Evolutionary conservation across 176 grass and related monocot species (phyloP).

Genomic region (Typha latifolia): DNA sequence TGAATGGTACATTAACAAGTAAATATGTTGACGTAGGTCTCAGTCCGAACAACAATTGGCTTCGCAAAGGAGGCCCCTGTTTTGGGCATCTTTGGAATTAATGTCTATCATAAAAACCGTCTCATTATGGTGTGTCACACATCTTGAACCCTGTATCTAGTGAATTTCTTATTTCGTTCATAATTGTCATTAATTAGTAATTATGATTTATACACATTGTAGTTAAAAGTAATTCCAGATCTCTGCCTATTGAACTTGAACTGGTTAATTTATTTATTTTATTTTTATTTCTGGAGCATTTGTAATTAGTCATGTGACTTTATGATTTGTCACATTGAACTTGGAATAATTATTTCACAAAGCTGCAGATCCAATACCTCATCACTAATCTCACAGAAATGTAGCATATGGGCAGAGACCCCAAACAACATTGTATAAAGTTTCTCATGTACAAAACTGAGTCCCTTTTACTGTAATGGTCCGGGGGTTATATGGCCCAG

Average conservation of each 20-base stretch:
- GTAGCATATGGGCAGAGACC: too few relatives aligned
- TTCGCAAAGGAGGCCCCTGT: slow-evolving; percentile 97
- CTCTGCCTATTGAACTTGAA: too few relatives aligned
- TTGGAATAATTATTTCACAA: background rate
- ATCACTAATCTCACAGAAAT: too few relatives aligned
- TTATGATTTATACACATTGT: background rate
- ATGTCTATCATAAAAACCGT: slow-evolving; percentile 96
- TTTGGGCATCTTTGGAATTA: slow-evolving; percentile 95
- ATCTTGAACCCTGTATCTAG: background rate
- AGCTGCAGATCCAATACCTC: too few relatives aligned
- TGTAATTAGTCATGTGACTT: too few relatives aligned
- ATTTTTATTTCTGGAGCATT: too few relatives aligned
- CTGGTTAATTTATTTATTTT: too few relatives aligned
- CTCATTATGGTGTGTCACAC: slow-evolving; percentile 68
- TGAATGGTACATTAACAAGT: slow-evolving; percentile 13
- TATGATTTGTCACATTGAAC: background rate
- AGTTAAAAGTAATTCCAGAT: too few relatives aligned
- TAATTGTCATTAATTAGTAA: background rate
- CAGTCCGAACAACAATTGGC: slow-evolving; percentile 62
- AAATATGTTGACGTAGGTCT: slow-evolving; percentile 25
- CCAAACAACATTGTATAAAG: too few relatives aligned
- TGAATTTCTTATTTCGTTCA: background rate
- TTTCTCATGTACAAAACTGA: too few relatives aligned
- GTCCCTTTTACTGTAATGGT: too few relatives aligned
- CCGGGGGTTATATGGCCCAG: too few relatives aligned